Conservation (phyloP, 164 flowering plant genomes). For the Euptelea pleiosperma region DNA sequence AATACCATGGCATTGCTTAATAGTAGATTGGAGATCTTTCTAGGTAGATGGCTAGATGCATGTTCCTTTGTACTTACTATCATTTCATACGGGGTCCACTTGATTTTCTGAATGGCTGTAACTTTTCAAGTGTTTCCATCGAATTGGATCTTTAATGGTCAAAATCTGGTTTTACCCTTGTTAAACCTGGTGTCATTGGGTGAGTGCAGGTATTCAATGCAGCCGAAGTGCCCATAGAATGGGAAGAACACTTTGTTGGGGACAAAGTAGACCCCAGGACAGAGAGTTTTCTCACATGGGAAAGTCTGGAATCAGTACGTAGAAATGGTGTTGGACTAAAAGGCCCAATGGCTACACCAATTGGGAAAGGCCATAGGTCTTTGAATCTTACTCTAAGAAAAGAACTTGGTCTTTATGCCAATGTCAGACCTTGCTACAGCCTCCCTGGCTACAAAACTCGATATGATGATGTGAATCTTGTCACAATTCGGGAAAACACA, state of each 20-base stretch:
- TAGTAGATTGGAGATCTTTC: too few species aligned
- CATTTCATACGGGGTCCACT: too few species aligned
- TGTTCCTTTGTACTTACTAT: too few species aligned
- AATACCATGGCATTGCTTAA: too few species aligned
- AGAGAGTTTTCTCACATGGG: conserved; percentile 94
- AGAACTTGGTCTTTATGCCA: conserved; percentile 92
- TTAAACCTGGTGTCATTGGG: background rate
- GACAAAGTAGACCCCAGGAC: conserved; percentile 80
- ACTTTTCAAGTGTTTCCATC: background rate
- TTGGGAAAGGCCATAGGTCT: conserved; percentile 95
- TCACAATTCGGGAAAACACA: conserved; percentile 95
- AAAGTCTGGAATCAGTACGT: conserved; percentile 87
- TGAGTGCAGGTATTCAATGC: conserved; percentile 56
- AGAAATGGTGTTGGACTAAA: conserved; percentile 77
- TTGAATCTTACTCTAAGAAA: conserved; percentile 90
- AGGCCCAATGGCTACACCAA: conserved; percentile 99
- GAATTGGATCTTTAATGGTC: background rate
- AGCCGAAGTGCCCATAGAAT: conserved; percentile 87
- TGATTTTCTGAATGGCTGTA: too few species aligned
- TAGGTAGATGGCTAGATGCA: too few species aligned
- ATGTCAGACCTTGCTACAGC: conserved; percentile 93
- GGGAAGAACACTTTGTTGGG: conserved; percentile 96
- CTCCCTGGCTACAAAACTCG: conserved; percentile 91
- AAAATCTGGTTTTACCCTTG: background rate
- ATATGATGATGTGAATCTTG: conserved; percentile 86